Evolutionary conservation across 2,329 filamentous ascomycete species (phyloP).

Genomic region (Cytospora schulzeri): DNA sequence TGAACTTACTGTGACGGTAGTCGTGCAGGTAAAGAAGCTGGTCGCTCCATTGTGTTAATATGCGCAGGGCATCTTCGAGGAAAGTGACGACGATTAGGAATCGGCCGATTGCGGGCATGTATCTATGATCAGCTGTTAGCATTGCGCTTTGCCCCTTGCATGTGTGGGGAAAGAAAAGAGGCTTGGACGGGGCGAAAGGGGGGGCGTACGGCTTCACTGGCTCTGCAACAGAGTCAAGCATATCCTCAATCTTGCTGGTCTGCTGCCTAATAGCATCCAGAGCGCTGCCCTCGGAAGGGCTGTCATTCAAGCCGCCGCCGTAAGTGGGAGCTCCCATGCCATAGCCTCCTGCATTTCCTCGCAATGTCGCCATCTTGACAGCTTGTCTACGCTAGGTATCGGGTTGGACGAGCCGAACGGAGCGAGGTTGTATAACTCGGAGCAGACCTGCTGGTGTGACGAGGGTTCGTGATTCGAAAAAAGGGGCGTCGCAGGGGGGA

Average conservation of each 20-base stretch:
- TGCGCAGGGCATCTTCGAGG: conserved; percentile 92
- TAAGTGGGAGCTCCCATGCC: conserved; percentile 59
- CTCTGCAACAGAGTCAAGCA: conserved; percentile 83
- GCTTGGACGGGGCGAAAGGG: conserved; percentile 13
- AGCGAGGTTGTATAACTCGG: not conserved
- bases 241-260: conserved; percentile 97
- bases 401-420: not conserved
- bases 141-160: not conserved
- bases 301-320: conserved; percentile 71
- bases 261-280: conserved; percentile 90
- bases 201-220: conserved; percentile 87
- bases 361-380: conserved; percentile 26
- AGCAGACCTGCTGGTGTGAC: conserved; percentile 22
- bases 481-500: conserved; percentile 14
- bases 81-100: conserved; percentile 99
- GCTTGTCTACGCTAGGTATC: not conserved
- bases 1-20: conserved; percentile 82
- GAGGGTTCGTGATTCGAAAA: conserved; percentile 4
- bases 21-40: conserved; percentile 91
- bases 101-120: conserved; percentile 91
- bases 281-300: conserved; percentile 69
- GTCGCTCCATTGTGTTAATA: conserved; percentile 96
- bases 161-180: not conserved
- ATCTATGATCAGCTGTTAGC: conserved; percentile 57
- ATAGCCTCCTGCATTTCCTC: conserved; percentile 28